Evolutionary conservation across 208 protist genomes (phyloP), one percentile per base, ranked within the genome.

Genomic region (Trypanosoma cruzi): DNA sequence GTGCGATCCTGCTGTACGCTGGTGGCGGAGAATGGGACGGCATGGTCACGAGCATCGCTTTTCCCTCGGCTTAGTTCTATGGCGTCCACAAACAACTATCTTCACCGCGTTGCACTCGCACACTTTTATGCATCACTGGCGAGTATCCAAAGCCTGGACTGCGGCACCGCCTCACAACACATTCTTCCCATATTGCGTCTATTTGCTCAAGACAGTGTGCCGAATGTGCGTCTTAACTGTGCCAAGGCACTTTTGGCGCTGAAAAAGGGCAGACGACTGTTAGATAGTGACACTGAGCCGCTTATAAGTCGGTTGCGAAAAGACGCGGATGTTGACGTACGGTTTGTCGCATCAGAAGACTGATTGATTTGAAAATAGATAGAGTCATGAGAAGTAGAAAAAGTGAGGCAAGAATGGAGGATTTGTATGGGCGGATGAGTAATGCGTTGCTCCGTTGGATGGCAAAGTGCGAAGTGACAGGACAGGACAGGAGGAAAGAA

Each of bases 151-250:
- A 57, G 58, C 18, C 79, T 96, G 46, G 89, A 91, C 64, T 54
- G 71, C 14, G 59, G 60, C 7, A 81, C 85, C n/a, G 84, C 79
- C 31, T 77, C 72, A 46, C 71, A 76, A 13, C 65, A 68, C 37
- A 80, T 93, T 57, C 91, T 87, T 81, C 90, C 88, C 8, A 80
- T 82, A 34, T 67, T 96, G 16, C 54, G 68, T 18, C 64, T 82
- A 52, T 78, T 96, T 37, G 75, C 75, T 56, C 70, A 77, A 31
- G 91, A 96, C 56, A 56, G 67, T 0, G 85, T 96, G n/a, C 73
- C 85, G 5, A 96, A 96, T 65, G 91, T 96, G 61, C 91, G 91
- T 0, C 57, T 94, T 48, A 90, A 89, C 67, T 86, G 88, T 10
- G 88, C 86, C 49, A 80, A 83, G 65, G 88, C 85, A 7, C 71